Evolutionary conservation across 2,329 filamentous ascomycete genomes (phyloP).

Genomic region (Albifimbria verrucaria): DNA sequence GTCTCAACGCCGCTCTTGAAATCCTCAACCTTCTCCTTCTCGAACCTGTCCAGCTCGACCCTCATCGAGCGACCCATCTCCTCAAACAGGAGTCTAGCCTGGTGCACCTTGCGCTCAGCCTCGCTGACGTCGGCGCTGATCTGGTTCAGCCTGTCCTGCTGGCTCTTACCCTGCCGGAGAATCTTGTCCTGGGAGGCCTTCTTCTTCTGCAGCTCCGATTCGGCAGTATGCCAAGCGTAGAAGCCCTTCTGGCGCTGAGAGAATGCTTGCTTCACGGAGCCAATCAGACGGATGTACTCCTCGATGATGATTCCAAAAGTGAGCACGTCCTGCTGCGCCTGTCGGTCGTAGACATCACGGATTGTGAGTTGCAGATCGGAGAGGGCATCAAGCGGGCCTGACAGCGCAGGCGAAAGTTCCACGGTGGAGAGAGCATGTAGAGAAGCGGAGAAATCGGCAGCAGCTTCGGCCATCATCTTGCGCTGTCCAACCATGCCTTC

Average conservation of each 20-base stretch:
- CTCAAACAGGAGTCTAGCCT: constrained; percentile 85
- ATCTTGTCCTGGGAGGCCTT: constrained; percentile 89
- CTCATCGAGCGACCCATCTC: constrained; percentile 97
- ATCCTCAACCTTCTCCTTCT: constrained; percentile 96
- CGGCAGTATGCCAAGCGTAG: constrained; percentile 88
- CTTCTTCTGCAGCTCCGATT: constrained; percentile 86
- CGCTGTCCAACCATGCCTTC: constrained; percentile 89
- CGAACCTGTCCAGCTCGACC: constrained; percentile 86
- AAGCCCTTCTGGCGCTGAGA: constrained; percentile 91
- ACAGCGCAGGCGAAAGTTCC: constrained; percentile 84
- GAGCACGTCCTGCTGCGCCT: constrained; percentile 93
- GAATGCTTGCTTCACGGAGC: constrained; percentile 92
- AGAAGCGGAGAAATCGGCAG: constrained; percentile 87
- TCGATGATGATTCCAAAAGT: constrained; percentile 97
- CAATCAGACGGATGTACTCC: constrained; percentile 95
- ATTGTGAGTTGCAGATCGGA: constrained; percentile 94
- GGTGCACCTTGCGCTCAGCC: constrained; percentile 88
- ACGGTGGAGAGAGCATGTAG: constrained; percentile 91
- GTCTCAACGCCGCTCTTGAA: constrained; percentile 99
- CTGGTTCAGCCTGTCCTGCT: constrained; percentile 92
- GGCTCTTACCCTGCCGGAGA: constrained; percentile 88
- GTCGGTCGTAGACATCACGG: constrained; percentile 89
- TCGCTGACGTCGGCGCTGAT: constrained; percentile 92
- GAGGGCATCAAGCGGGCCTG: constrained; percentile 83
- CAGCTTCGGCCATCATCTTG: constrained; percentile 89